Evolutionary conservation across 306 rosid genomes (phyloP).

Genomic region (Corylus americana): DNA sequence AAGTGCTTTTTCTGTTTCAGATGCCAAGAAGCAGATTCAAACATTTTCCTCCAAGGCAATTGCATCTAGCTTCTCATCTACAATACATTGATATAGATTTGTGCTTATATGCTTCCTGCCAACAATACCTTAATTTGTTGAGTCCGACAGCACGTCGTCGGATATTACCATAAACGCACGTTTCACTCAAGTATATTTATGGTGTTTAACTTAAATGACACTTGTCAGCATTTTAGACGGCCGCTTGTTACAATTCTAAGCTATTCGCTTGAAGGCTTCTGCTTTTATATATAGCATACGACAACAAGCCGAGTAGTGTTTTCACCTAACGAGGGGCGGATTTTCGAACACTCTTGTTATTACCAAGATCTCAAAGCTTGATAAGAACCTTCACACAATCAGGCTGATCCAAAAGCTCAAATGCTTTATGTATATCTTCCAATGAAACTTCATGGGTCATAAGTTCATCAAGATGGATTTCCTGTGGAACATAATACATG

Average conservation of each 20-base stretch:
- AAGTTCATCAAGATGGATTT: slow-evolving; percentile 45
- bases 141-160: too few species aligned
- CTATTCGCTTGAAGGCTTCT: too few species aligned
- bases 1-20: slow-evolving; percentile 49
- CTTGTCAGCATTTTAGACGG: too few species aligned
- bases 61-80: slow-evolving; percentile 72
- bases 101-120: too few species aligned
- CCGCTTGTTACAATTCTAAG: too few species aligned
- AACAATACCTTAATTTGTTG: too few species aligned
- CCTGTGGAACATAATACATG: slow-evolving; percentile 26
- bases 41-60: slow-evolving; percentile 78
- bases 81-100: slow-evolving; percentile 36
- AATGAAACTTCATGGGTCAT: slow-evolving; percentile 42
- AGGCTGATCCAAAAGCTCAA: slow-evolving; percentile 35
- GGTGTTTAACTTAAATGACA: too few species aligned
- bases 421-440: slow-evolving; percentile 31
- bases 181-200: too few species aligned
- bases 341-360: background rate
- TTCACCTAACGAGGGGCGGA: too few species aligned
- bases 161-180: too few species aligned
- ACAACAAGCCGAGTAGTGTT: too few species aligned
- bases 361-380: slow-evolving; percentile 26
- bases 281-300: too few species aligned
- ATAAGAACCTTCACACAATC: slow-evolving; percentile 47
- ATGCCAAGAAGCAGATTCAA: slow-evolving; percentile 92